Conservation (phyloP, 306 rosid genomes). For the Malus domestica region DNA sequence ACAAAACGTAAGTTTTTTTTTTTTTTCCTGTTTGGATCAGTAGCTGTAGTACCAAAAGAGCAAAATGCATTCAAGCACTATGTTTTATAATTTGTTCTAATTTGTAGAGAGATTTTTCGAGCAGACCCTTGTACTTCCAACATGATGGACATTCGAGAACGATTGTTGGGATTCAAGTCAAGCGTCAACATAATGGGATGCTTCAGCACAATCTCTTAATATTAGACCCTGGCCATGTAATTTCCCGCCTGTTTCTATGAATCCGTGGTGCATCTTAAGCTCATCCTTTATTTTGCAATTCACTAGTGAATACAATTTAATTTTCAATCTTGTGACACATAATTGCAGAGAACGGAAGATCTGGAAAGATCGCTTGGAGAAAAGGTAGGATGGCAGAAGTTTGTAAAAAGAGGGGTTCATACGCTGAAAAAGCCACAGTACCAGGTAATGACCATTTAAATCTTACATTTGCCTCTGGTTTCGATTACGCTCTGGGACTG, state of each 20-base stretch:
- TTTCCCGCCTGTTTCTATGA: constrained; percentile 6
- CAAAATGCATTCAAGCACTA: neutral
- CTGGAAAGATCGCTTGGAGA: constrained; percentile 51
- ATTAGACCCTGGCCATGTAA: constrained; percentile 77
- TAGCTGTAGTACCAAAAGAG: neutral
- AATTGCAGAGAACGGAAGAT: constrained; percentile 46
- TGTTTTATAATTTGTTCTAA: constrained; percentile 19
- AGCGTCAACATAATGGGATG: constrained; percentile 29
- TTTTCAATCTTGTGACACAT: constrained; percentile 18
- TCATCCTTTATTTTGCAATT: neutral
- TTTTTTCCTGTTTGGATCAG: neutral
- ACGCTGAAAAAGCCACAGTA: constrained; percentile 69
- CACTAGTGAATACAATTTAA: neutral
- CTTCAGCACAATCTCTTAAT: constrained; percentile 53
- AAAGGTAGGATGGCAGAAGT: constrained; percentile 63
- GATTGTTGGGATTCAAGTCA: constrained; percentile 70
- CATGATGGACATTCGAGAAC: constrained; percentile 90
- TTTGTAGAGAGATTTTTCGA: constrained; percentile 21
- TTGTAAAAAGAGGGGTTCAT: constrained; percentile 61
- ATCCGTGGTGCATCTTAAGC: neutral
- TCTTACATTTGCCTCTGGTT: neutral
- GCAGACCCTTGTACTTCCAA: constrained; percentile 81
- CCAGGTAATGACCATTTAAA: constrained; percentile 43
- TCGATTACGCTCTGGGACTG: neutral
- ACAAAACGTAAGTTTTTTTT: constrained; percentile 45